Evolutionary conservation across 257 asterid species (phyloP), one percentile per base, ranked within the genome.

Genomic region (Phtheirospermum japonicum): DNA sequence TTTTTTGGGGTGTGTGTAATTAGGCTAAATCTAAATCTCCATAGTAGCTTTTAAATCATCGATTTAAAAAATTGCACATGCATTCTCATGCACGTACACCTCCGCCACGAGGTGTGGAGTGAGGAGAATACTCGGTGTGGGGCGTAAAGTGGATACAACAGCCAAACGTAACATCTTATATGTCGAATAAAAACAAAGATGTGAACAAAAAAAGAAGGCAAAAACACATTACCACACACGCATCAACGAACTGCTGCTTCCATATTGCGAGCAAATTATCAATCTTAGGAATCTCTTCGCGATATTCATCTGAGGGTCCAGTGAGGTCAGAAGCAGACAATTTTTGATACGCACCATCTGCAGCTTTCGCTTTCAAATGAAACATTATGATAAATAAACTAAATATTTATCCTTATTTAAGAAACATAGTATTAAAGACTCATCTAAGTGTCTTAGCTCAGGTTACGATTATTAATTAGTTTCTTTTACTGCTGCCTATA

Each of bases 171-270:
- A 51, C 5, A 12, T 51, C 11, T 52, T 13, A 64, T 11, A 37
- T 28, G 31, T n/a, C 9, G 36, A 68, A 23, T 14, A 55, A 12
- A 6, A 45, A 43, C 20, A 63, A 28, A 32, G 37, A 53, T 50
- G 28, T 23, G 7, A 40, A 28, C 57, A 59, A 71, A 30, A n/a
- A 46, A 46, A 70, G 26, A 67, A 42, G 55, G 20, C 14, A 55
- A 68, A 28, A n/a, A 68, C 20, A 53, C n/a, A 49, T 51, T 87
- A 90, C 97, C 92, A 1, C 65, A 61, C 74, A 56, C 18, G 93
- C 96, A 61, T 81, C 87, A 59, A 74, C 18, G 59, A 87, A 87
- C 74, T 87, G 97, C 77, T 80, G 84, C 84, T 76, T 87, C 97
- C 96, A 90, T 63, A 83, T 78, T 43, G 70, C 59, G 63, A 71